phyloP scores from a whole-genome alignment of 192 early-diverging fungal species.

The Coemansia sp. region DNA sequence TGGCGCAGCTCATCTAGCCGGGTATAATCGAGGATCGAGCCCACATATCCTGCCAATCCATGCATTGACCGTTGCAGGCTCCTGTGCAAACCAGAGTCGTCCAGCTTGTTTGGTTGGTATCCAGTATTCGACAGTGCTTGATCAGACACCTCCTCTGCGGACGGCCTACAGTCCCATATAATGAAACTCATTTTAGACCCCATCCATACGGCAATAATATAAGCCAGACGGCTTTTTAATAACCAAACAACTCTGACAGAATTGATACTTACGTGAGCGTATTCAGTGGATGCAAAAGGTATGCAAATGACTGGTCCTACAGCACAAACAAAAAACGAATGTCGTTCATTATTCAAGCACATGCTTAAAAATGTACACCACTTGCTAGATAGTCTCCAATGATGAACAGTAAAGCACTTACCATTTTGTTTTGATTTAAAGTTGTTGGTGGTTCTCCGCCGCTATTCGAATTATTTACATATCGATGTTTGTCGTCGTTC shows the following conservation, averaged over 20 bases:
- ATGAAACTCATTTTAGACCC: not conserved
- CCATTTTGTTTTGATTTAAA: constrained; percentile 4
- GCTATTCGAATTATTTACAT: not conserved
- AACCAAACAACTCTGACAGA: not conserved
- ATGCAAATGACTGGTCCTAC: constrained; percentile 51
- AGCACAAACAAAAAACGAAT: not conserved
- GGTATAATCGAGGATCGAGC: constrained; percentile 82
- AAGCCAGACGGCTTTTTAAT: not conserved
- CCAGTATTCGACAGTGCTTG: not conserved
- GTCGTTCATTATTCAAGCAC: not conserved
- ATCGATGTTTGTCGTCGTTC: constrained; percentile 28
- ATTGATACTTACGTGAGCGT: constrained; percentile 37
- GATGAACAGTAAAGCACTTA: not conserved
- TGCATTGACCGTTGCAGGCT: constrained; percentile 78
- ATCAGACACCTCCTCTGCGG: not conserved
- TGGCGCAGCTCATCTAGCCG: constrained; percentile 81
- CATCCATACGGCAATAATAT: not conserved
- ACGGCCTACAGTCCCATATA: not conserved
- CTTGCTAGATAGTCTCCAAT: not conserved
- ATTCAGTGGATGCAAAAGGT: constrained; percentile 38
- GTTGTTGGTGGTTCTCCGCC: constrained; percentile 2
- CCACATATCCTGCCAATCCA: constrained; percentile 81
- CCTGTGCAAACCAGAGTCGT: constrained; percentile 83
- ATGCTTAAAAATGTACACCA: not conserved
- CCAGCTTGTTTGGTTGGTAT: constrained; percentile 86